Evolutionary conservation across 2,329 filamentous ascomycete genomes (phyloP).

Genomic region (Fusarium subglutinans): DNA sequence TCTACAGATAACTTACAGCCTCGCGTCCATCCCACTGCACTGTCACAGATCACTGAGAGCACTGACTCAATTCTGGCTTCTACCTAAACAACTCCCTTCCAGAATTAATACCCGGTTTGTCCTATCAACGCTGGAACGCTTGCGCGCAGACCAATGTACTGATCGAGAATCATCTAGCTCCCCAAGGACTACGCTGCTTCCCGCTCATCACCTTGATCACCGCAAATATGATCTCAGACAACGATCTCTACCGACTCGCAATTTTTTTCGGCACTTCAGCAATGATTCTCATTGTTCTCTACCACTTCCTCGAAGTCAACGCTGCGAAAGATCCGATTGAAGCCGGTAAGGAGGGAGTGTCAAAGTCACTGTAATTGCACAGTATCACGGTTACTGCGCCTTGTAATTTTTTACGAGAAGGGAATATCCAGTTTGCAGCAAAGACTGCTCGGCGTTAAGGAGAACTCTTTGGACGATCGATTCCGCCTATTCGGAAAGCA

Average conservation of each 20-base stretch:
- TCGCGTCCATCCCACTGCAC: not conserved
- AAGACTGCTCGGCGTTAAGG: constrained; percentile 32
- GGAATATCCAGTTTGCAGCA: constrained; percentile 17
- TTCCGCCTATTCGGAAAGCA: not conserved
- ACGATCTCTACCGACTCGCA: constrained; percentile 88
- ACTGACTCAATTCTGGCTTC: not conserved
- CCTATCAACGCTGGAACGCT: not conserved
- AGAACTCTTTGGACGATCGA: constrained; percentile 20
- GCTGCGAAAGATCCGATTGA: constrained; percentile 50
- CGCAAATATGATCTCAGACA: constrained; percentile 90
- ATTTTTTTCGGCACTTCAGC: constrained; percentile 90
- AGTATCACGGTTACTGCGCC: constrained; percentile 2
- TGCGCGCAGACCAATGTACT: constrained; percentile 10
- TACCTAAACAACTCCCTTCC: not conserved
- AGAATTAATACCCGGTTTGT: constrained; percentile 1
- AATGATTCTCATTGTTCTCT: constrained; percentile 92
- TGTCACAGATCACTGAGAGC: not conserved
- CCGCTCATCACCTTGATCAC: constrained; percentile 2
- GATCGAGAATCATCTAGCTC: constrained; percentile 14
- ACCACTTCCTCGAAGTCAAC: constrained; percentile 97
- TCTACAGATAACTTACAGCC: constrained; percentile 9
- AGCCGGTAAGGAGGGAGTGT: constrained; percentile 11
- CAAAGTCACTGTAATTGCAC: constrained; percentile 29
- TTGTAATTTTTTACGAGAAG: constrained; percentile 24
- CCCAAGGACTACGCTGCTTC: not conserved